These are phyloP conservation scores for Candida sojae DNA, from an alignment of 1,139 yeast species.

Conservation along the genomic window DNA sequence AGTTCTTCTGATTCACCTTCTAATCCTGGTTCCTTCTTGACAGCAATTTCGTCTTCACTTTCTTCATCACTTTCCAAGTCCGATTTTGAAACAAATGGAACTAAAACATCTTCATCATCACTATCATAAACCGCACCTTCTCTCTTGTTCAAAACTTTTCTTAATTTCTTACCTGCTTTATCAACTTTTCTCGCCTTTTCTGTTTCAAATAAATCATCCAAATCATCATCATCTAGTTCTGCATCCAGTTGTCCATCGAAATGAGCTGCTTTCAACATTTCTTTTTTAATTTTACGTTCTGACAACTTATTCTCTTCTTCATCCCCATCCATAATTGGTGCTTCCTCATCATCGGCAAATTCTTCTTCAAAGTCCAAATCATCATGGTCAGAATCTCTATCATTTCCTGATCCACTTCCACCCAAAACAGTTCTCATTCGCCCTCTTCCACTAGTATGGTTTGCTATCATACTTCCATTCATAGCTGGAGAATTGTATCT, in stretches of 20 bases:
- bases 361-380: constrained; percentile 95
- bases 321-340: constrained; percentile 95
- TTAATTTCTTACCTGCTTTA: constrained; percentile 85
- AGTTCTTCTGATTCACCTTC: constrained; percentile 24
- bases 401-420: constrained; percentile 48
- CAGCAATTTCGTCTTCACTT: constrained; percentile 34
- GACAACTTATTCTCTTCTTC: constrained; percentile 93
- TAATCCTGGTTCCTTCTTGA: constrained; percentile 46
- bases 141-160: constrained; percentile 80
- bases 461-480: constrained; percentile 21
- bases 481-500: constrained; percentile 24
- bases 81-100: constrained; percentile 79
- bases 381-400: constrained; percentile 79
- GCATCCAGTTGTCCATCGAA: constrained; percentile 64
- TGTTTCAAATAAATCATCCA: constrained; percentile 66
- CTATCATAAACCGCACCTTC: constrained; percentile 92
- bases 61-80: constrained; percentile 65
- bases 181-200: constrained; percentile 72
- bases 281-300: constrained; percentile 84
- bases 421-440: constrained; percentile 64
- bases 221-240: constrained; percentile 60
- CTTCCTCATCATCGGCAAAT: constrained; percentile 98
- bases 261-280: constrained; percentile 83
- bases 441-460: constrained; percentile 17
- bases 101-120: constrained; percentile 60